phyloP scores from a whole-genome alignment of 2,329 filamentous ascomycete species.

The Aureobasidium sp. region DNA sequence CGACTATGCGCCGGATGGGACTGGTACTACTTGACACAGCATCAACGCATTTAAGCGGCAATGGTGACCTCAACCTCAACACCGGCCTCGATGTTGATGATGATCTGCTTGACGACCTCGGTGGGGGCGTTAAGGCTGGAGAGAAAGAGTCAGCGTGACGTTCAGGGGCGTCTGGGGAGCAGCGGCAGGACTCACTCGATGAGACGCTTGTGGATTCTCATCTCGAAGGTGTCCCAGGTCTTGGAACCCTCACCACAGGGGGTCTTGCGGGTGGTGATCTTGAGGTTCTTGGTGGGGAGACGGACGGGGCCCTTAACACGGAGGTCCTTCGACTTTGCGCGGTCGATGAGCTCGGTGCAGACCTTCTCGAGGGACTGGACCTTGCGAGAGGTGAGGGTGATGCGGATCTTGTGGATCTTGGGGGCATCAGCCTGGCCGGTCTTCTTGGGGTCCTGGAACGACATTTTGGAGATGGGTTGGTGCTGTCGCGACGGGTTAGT shows the following conservation, averaged over 20 bases:
- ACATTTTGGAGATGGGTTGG: slow-evolving; percentile 56
- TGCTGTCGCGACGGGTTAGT: slow-evolving; percentile 22
- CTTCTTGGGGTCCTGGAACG: slow-evolving; percentile 94
- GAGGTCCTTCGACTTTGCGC: slow-evolving; percentile 96
- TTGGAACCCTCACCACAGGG: slow-evolving; percentile 99
- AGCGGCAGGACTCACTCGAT: slow-evolving; percentile 62
- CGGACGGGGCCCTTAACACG: slow-evolving; percentile 97
- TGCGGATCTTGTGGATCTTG: slow-evolving; percentile 96
- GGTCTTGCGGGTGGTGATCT: slow-evolving; percentile 97
- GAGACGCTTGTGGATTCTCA: slow-evolving; percentile 97
- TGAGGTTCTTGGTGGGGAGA: slow-evolving; percentile 92
- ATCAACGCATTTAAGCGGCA: slow-evolving; percentile 55
- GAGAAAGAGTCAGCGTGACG: background rate
- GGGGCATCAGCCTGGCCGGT: slow-evolving; percentile 76
- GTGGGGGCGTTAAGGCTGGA: slow-evolving; percentile 84
- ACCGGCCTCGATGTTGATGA: slow-evolving; percentile 91
- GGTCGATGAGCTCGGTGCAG: slow-evolving; percentile 96
- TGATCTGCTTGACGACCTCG: slow-evolving; percentile 95
- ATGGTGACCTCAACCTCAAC: slow-evolving; percentile 92
- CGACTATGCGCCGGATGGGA: background rate
- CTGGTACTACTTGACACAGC: slow-evolving; percentile 3
- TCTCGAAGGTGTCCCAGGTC: slow-evolving; percentile 99
- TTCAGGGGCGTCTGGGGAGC: too few relatives aligned
- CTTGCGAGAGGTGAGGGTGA: slow-evolving; percentile 94
- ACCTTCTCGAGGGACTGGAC: slow-evolving; percentile 96